Base-by-base conservation (phyloP, 75 land plant genomes). In the Pinus albicaulis region DNA sequence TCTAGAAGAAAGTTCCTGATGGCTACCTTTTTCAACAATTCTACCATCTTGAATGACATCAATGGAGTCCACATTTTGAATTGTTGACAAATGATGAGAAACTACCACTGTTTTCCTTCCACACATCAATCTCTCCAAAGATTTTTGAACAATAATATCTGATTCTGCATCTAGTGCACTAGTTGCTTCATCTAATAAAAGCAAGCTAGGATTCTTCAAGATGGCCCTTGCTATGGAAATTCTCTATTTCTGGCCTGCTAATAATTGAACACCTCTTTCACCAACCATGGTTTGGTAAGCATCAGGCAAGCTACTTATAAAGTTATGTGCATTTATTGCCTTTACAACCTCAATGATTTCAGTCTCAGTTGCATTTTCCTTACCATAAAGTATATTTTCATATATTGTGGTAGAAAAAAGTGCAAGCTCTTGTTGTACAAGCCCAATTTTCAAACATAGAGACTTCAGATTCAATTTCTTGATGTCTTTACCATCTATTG, bases 221-320 rank as follows among this genome's bases (percentile, higher is more conserved):
- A 94, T 93, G 7, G 99, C 99, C 16, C 99, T 89, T 17, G 99
- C 98, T 17, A 97, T 97, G 4, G 99, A 98, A 28, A 97, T 93
- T 34, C 99, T 80, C 77, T 97, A 98, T 77, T 97, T 97, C 79
- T 97, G 99, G 1, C 99, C 99, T 1, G 98, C 98, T 0, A 98
- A 97, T 24, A 94, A 85, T 75, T 94, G 95, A 55, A 89, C 93
- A 3, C 99, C 99, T 34, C 99, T 74, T 80, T 94, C 98, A 15
- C 99, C 99, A 20, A 94, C 95, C 23, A 86, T 77, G 10, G 99
- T 94, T 62, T 91, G 83, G 78, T 96, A 96, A 5, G 90, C 99
- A 53, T 92, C 85, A 11, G 99, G 98, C 59, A 96, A 78, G 13
- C 75, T 84, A 65, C 92, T 90, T 12, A 96, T 86, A 60, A 96